A percentile compares a stretch with the other conserved stretches of the same genome.
Conservation (phyloP, 2,329 filamentous ascomycete genomes). For the Sporothrix humicola region DNA sequence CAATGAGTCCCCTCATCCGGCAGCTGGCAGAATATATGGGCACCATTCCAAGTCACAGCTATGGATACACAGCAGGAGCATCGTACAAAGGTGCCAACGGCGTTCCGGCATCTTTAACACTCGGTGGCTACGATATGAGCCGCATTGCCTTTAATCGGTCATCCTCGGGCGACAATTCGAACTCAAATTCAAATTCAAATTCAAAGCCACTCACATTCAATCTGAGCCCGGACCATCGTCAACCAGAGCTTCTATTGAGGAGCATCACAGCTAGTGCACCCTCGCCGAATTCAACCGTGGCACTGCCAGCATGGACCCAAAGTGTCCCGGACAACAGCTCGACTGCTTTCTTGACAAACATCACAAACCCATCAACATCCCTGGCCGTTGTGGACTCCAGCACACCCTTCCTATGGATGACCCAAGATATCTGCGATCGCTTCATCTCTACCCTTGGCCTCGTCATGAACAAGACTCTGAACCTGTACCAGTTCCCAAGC, state of each 20-base stretch:
- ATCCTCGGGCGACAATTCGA: background rate
- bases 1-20: constrained; percentile 59
- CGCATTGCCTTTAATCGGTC: constrained; percentile 58
- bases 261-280: constrained; percentile 54
- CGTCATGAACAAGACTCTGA: constrained; percentile 66
- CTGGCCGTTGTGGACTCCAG: constrained; percentile 66
- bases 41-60: constrained; percentile 72
- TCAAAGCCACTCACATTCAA: constrained; percentile 52
- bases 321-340: background rate
- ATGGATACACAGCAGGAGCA: constrained; percentile 78
- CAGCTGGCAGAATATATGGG: constrained; percentile 64
- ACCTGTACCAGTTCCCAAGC: constrained; percentile 68
- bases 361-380: constrained; percentile 43
- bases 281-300: constrained; percentile 11
- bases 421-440: constrained; percentile 62
- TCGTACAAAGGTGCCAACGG: constrained; percentile 57
- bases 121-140: constrained; percentile 72
- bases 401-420: constrained; percentile 68
- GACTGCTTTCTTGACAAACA: background rate
- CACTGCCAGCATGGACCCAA: background rate
- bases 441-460: constrained; percentile 70
- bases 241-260: constrained; percentile 66
- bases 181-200: background rate
- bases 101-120: constrained; percentile 63
- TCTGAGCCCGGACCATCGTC: constrained; percentile 59